Conservation (phyloP, 2,329 filamentous ascomycete species). For the Chalaropsis ovoidea region DNA sequence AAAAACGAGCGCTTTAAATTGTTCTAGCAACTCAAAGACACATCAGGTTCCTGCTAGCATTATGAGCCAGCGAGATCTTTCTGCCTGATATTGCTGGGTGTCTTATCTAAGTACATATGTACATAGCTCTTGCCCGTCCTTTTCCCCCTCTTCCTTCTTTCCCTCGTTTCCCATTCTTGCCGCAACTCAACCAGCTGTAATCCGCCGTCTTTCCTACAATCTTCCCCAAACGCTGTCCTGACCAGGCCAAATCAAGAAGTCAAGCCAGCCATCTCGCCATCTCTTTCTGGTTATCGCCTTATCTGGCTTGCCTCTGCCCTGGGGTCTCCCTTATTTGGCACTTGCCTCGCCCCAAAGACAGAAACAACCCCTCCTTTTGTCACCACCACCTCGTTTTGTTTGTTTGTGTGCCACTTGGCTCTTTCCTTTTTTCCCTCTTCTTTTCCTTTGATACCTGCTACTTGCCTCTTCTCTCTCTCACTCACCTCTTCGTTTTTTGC, state of each 20-base stretch:
- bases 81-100: slow-evolving; percentile 1
- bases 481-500: neutral
- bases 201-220: neutral
- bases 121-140: neutral
- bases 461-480: neutral
- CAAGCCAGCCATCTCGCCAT: neutral
- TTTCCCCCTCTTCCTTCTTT: neutral
- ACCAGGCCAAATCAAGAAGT: neutral
- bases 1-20: neutral
- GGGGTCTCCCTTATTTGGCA: neutral
- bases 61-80: neutral
- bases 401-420: slow-evolving; percentile 12
- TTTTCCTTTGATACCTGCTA: neutral
- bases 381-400: slow-evolving; percentile 9
- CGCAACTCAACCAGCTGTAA: neutral
- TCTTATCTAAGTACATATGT: neutral
- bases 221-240: neutral
- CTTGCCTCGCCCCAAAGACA: slow-evolving; percentile 10
- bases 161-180: neutral
- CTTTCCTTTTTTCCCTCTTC: slow-evolving; percentile 13
- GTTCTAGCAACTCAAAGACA: neutral
- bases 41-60: neutral
- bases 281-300: neutral
- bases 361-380: slow-evolving; percentile 10
- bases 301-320: neutral